Conservation (phyloP, 179 eudicot species). For the Silene vulgaris region DNA sequence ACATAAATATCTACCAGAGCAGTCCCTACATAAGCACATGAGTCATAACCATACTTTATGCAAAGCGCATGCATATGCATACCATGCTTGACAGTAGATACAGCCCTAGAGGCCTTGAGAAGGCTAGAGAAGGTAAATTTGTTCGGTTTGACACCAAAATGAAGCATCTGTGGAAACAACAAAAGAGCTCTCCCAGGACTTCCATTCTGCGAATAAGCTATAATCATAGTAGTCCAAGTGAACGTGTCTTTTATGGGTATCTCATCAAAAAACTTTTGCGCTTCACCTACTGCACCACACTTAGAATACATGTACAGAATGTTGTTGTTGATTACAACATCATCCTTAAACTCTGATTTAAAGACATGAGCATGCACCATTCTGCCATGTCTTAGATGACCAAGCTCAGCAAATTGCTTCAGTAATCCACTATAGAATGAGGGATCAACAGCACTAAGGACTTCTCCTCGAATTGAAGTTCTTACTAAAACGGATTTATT, state of each 20-base stretch:
- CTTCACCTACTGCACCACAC: slow-evolving; percentile 45
- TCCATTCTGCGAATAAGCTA: slow-evolving; percentile 54
- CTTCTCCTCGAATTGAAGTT: neutral
- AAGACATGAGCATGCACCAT: slow-evolving; percentile 51
- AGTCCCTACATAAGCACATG: slow-evolving; percentile 58
- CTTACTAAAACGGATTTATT: neutral
- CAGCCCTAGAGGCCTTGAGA: slow-evolving; percentile 54
- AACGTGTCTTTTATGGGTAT: slow-evolving; percentile 53
- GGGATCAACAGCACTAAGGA: slow-evolving; percentile 15
- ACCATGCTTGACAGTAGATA: slow-evolving; percentile 38
- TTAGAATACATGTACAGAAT: slow-evolving; percentile 61
- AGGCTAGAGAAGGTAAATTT: slow-evolving; percentile 60
- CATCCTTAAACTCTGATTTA: slow-evolving; percentile 39
- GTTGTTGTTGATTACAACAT: slow-evolving; percentile 41
- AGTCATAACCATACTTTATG: slow-evolving; percentile 45
- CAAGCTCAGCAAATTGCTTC: slow-evolving; percentile 41
- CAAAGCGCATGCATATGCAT: slow-evolving; percentile 55
- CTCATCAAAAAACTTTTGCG: slow-evolving; percentile 47
- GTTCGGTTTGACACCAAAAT: slow-evolving; percentile 49
- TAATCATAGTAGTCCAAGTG: slow-evolving; percentile 61
- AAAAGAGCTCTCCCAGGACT: slow-evolving; percentile 41
- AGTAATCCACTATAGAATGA: slow-evolving; percentile 40
- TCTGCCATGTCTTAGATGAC: slow-evolving; percentile 46
- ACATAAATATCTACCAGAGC: slow-evolving; percentile 71
- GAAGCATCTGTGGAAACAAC: slow-evolving; percentile 52